Evolutionary conservation across 345 rosid genomes (phyloP), one percentile per base, ranked within the genome.

Genomic region (Isatis tinctoria): DNA sequence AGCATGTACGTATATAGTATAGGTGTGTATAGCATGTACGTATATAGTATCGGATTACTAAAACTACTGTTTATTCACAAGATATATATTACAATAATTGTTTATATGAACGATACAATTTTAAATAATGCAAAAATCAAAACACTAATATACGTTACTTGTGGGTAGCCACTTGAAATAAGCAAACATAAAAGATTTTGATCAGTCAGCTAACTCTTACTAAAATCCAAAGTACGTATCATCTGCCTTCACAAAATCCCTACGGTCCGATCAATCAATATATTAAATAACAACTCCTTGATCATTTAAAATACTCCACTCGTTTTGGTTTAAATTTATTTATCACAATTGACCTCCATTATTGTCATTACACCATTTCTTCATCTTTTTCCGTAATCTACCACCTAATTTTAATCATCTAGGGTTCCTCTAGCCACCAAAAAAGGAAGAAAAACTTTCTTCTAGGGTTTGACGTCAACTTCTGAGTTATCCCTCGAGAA

Each of bases 351-450:
- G 72, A 65, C 72, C 72, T 77, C 76, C 68, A 70, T 65, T 71
- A 77, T 70, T 70, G 32, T 63, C 60, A 63, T 43, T 43, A 69
- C 47, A 60, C 27, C 54, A 62, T 69, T 13, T 56, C 36, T 54
- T 76, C 52, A 54, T 62, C 33, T 48, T 59, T 60, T 57, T 32
- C 40, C 63, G n/a, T 71, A 77, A 65, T 58, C 66, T 56, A 57
- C 72, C 76, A 64, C 72, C 80, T 77, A 77, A 65, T 77, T 58
- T 40, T 70, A 76, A 44, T 76, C 80, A 56, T 47, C 80, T 76
- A 76, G 80, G 76, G 76, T 30, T 77, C 76, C 61, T 77, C 72
- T 65, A 77, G 71, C 58, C 43, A 53, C 60, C 66, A 75, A 43
- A 62, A 6, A 49, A 36, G 9, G 2, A 74, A 43, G 16, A 73